Conservation (phyloP, 345 rosid species). For the Trapa incisa region DNA sequence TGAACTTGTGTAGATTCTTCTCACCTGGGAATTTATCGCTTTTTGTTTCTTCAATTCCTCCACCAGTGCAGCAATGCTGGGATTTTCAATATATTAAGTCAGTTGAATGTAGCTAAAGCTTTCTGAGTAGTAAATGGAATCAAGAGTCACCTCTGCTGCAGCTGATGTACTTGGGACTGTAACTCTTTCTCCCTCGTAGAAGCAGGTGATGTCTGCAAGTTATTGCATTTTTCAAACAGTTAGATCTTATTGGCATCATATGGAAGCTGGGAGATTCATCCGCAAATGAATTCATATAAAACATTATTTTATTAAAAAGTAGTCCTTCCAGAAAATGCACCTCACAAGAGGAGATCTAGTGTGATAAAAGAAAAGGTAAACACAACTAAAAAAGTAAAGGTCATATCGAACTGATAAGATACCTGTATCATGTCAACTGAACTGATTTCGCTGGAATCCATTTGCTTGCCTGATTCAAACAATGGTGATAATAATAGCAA, state of each 20-base stretch:
- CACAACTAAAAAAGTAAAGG: not conserved
- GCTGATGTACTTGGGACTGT: conserved; percentile 44
- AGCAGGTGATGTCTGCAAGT: conserved; percentile 41
- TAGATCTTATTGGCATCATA: not conserved
- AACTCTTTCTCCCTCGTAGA: conserved; percentile 60
- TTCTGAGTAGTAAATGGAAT: not conserved
- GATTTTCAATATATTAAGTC: conserved; percentile 15
- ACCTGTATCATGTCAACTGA: conserved; percentile 50
- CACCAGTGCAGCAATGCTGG: conserved; percentile 41
- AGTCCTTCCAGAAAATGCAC: not conserved
- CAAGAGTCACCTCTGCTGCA: conserved; percentile 57
- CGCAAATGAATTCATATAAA: not conserved
- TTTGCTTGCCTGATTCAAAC: conserved; percentile 34
- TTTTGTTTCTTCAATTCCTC: conserved; percentile 72
- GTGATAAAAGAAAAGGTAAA: not conserved
- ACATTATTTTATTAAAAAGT: not conserved
- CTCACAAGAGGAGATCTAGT: not conserved
- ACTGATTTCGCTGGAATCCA: conserved; percentile 34
- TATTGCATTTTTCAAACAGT: not conserved
- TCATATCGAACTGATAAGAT: not conserved
- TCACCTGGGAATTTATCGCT: conserved; percentile 57
- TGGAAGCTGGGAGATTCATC: not conserved
- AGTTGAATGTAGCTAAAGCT: not conserved
- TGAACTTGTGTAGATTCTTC: conserved; percentile 8
- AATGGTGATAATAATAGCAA: not conserved